phyloP scores from a whole-genome alignment of 75 land plant genomes.

The Pinus tabuliformis region DNA sequence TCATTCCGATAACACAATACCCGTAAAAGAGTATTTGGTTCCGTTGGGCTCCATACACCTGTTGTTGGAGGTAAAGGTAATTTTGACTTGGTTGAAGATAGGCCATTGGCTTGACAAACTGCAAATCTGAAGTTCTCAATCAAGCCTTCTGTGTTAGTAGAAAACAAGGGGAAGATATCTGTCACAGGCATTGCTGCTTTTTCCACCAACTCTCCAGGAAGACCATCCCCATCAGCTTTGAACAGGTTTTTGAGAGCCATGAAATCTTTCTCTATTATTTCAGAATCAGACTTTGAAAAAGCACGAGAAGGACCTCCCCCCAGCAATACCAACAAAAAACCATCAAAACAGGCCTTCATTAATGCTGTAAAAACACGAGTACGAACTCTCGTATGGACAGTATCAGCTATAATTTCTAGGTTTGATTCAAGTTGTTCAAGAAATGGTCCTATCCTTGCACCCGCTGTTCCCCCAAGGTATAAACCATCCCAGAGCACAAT shows the following conservation, averaged over 20 bases:
- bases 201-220: conserved; percentile 71
- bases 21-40: conserved; percentile 84
- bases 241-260: conserved; percentile 66
- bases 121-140: conserved; percentile 55
- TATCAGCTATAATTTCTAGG: conserved; percentile 57
- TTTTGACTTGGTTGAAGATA: conserved; percentile 57
- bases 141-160: conserved; percentile 61
- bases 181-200: conserved; percentile 55
- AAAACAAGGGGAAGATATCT: conserved; percentile 71
- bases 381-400: conserved; percentile 60
- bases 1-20: conserved; percentile 84
- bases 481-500: conserved; percentile 76
- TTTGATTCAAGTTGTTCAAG: conserved; percentile 60
- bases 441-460: conserved; percentile 66
- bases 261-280: conserved; percentile 85
- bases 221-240: conserved; percentile 89
- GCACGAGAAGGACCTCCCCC: conserved; percentile 90
- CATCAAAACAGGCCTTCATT: conserved; percentile 89
- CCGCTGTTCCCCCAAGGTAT: conserved; percentile 67
- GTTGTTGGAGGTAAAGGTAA: conserved; percentile 75
- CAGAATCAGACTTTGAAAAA: conserved; percentile 64
- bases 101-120: conserved; percentile 41
- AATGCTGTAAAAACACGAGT: conserved; percentile 72
- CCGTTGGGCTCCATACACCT: conserved; percentile 82
- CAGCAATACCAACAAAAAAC: conserved; percentile 79